Conservation (phyloP, 371 early-diverging fungal genomes). For the Rhizopus arrhizus region DNA sequence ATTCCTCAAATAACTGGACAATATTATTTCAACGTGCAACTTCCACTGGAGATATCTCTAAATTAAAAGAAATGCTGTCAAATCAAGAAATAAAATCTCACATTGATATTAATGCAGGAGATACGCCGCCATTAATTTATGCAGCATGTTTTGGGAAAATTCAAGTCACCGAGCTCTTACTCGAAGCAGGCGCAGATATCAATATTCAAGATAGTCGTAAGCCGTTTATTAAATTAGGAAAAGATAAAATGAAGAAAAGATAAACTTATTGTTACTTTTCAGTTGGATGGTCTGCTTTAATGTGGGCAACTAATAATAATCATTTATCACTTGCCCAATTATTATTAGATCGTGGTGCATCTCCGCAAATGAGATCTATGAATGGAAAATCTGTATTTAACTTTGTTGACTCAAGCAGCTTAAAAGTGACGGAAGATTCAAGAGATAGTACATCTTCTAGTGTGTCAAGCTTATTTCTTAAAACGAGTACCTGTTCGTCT, state of each 20-base stretch:
- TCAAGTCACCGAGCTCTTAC: constrained; percentile 66
- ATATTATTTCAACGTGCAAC: constrained; percentile 61
- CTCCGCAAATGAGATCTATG: constrained; percentile 66
- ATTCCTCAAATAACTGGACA: constrained; percentile 56
- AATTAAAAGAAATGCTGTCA: constrained; percentile 71
- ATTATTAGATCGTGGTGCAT: constrained; percentile 82
- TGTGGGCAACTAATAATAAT: constrained; percentile 93
- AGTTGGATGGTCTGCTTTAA: constrained; percentile 94
- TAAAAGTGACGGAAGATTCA: constrained; percentile 61
- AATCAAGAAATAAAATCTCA: constrained; percentile 42
- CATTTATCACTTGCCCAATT: constrained; percentile 74
- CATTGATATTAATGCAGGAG: constrained; percentile 80
- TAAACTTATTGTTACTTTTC: constrained; percentile 18
- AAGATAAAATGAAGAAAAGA: not conserved
- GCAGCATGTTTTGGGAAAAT: constrained; percentile 89
- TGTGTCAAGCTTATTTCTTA: constrained; percentile 42
- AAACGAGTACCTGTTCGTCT: constrained; percentile 27
- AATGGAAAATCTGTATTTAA: constrained; percentile 83
- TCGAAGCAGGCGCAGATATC: constrained; percentile 79
- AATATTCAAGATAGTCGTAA: constrained; percentile 73
- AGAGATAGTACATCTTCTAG: constrained; percentile 60
- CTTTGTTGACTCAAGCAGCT: constrained; percentile 65
- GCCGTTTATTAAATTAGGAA: constrained; percentile 1
- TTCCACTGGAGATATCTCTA: constrained; percentile 90
- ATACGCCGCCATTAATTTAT: constrained; percentile 83